Conservation (phyloP, 2,329 filamentous ascomycete genomes). For the Trichoderma oligosporum region DNA sequence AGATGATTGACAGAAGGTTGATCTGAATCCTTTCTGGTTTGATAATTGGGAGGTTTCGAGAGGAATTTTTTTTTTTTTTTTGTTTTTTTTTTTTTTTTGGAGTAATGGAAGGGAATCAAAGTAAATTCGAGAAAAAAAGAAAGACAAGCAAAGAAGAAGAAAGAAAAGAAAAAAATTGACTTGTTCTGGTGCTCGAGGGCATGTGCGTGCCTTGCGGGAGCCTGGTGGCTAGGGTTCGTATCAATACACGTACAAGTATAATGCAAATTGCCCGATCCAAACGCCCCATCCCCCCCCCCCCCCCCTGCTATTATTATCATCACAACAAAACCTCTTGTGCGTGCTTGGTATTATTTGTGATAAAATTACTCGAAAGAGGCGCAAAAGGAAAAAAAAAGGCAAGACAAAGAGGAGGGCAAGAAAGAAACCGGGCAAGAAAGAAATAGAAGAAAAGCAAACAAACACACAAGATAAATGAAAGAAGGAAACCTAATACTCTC, state of each 20-base stretch:
- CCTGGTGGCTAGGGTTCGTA: slow-evolving; percentile 1
- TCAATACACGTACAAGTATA: slow-evolving; percentile 2
- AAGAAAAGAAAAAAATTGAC: background rate
- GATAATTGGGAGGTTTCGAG: background rate
- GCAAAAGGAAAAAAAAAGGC: background rate
- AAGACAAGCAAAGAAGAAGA: background rate
- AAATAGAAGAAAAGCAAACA: background rate
- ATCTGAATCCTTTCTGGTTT: background rate
- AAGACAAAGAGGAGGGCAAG: background rate
- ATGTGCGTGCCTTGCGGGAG: slow-evolving; percentile 7
- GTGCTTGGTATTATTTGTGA: background rate
- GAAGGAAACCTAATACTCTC: background rate
- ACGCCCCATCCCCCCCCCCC: too few relatives aligned
- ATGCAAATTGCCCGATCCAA: too few relatives aligned
- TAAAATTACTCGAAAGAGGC: background rate
- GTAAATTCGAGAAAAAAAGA: background rate
- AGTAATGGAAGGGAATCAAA: background rate
- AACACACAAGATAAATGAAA: background rate
- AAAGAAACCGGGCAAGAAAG: background rate
- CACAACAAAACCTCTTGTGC: background rate
- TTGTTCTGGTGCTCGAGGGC: background rate
- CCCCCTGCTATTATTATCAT: too few relatives aligned
- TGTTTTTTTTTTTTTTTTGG: background rate
- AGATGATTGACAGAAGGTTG: background rate
- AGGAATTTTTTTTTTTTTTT: too few relatives aligned